These are phyloP conservation scores for Mortierella sp. DNA, from an alignment of 371 early-diverging fungal species.

Conservation along the genomic window DNA sequence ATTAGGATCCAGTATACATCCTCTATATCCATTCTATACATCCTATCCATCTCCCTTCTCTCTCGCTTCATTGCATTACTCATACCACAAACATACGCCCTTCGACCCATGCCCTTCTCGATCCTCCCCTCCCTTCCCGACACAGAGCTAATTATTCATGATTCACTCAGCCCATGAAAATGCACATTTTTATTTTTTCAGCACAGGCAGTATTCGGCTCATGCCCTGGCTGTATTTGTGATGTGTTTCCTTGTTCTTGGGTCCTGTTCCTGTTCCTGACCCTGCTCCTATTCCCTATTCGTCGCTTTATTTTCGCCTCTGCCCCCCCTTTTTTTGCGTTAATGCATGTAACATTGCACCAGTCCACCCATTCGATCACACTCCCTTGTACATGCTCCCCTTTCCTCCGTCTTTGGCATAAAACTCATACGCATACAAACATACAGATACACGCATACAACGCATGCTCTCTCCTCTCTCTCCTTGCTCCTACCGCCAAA, in stretches of 20 bases:
- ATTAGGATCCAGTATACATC: background rate
- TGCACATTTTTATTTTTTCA: background rate
- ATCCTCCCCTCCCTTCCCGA: background rate
- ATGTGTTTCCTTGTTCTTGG: background rate
- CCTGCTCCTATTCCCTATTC: background rate
- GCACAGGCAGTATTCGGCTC: background rate
- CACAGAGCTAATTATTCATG: background rate
- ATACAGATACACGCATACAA: background rate
- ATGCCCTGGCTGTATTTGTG: background rate
- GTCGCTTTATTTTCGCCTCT: background rate
- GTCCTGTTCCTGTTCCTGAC: background rate
- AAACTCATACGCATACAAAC: background rate
- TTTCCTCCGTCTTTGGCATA: background rate
- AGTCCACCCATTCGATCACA: background rate
- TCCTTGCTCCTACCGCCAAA: background rate
- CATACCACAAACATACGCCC: background rate
- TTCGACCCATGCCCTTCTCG: background rate
- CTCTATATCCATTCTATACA: no score
- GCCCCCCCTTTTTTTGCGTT: conserved; percentile 4
- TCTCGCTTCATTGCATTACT: background rate
- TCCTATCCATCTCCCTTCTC: background rate
- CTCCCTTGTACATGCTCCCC: background rate
- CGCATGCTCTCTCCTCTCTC: background rate
- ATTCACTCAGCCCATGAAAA: background rate
- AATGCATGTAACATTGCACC: conserved; percentile 9